phyloP scores from a whole-genome alignment of 257 asterid genomes.

The Ehretia macrophylla region DNA sequence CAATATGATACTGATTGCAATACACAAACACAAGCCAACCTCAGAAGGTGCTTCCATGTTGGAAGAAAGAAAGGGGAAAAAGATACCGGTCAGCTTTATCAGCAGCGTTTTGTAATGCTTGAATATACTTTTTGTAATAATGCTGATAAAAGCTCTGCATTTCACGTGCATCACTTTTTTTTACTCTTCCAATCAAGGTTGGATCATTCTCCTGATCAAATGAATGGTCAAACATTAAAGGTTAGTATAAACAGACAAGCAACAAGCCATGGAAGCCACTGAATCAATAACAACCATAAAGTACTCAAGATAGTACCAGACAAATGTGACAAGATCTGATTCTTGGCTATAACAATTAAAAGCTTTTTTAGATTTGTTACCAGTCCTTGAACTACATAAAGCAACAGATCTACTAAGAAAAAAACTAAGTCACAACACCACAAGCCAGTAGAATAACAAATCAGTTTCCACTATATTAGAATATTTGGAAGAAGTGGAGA shows the following conservation, averaged over 20 bases:
- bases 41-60: background rate
- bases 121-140: constrained; percentile 94
- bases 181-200: constrained; percentile 91
- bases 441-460: too few relatives aligned
- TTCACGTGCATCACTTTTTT: constrained; percentile 99
- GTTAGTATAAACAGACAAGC: constrained; percentile 3
- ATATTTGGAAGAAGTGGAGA: too few relatives aligned
- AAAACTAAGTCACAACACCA: too few relatives aligned
- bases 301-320: background rate
- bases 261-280: constrained; percentile 3
- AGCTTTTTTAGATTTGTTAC: too few relatives aligned
- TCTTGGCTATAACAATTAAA: too few relatives aligned
- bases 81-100: constrained; percentile 96
- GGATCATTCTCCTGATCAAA: constrained; percentile 93
- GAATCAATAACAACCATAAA: background rate
- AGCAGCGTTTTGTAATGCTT: constrained; percentile 98
- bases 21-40: constrained; percentile 12
- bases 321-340: too few relatives aligned
- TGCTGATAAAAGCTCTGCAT: constrained; percentile 99
- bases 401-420: too few relatives aligned
- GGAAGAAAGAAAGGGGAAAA: constrained; percentile 13
- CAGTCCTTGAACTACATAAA: too few relatives aligned
- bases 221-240: constrained; percentile 4
- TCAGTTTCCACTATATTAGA: too few relatives aligned
- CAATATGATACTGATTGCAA: background rate